Base-by-base conservation (phyloP, 1,139 yeast species). In the Saccharomyces hybrid region DNA sequence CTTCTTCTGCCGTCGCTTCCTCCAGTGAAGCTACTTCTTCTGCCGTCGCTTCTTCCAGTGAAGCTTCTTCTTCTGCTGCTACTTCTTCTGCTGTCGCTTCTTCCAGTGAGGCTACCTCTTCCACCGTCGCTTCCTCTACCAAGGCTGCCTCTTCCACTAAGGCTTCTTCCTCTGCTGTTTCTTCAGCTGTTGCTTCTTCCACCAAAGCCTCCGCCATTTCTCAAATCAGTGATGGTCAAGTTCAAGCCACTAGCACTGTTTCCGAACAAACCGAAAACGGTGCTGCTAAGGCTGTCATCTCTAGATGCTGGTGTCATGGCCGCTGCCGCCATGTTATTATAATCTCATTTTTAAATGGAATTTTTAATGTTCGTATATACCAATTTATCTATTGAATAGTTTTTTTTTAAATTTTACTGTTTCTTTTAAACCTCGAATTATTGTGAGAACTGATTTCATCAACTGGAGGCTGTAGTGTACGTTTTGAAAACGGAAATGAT, bases 61-160 rank as follows among this genome's bases (percentile, higher is more conserved):
- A 46, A 20, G 32, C 48, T n/a, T 27, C 48, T 46, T 46, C 48
- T 27, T 27, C 48, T 46, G 48, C 48, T 28, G 38, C n/a, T 13
- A 29, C 32, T 13, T 29, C 32, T 25, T 28, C 49, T 26, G 14
- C 23, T 34, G 27, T 14, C 8, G 47, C 47, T 11, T 5, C 48
- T 16, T 47, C 56, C 28, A 60, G 57, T 38, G 61, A 58, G 13
- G 60, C 68, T 57, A 54, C 63, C 16, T 44, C 57, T 31, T 23
- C 47, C 16, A 9, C 47, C n/a, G 27, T 26, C 13, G 29, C 23
- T 28, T 14, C 44, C 44, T 38, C 44, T 38, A 11, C n/a, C 5
- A 13, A 16, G 5, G n/a, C 14, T 13, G 20, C 25, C 47, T 42
- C 47, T 42, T 23, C 47, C 13, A n/a, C 26, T n/a, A 16, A 11